These are phyloP conservation scores for Zalaria sp. DNA, from an alignment of 2,329 filamentous ascomycete genomes.

Conservation along the genomic window DNA sequence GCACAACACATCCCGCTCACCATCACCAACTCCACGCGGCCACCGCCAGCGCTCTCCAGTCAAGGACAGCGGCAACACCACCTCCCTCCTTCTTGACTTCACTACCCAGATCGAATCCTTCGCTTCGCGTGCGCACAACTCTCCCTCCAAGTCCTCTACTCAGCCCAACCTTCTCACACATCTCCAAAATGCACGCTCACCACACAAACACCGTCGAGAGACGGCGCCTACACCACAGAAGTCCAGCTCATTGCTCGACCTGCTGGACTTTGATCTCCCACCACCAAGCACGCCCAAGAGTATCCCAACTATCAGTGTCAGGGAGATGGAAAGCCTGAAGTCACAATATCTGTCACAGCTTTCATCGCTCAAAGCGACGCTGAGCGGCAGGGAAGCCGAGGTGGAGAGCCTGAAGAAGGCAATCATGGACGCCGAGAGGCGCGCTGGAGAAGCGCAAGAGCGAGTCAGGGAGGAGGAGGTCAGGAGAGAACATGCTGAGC, in stretches of 20 bases:
- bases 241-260: constrained; percentile 43
- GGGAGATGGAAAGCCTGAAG: constrained; percentile 86
- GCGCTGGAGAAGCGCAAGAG: constrained; percentile 77
- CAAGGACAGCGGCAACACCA: constrained; percentile 36
- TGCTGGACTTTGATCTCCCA: constrained; percentile 87
- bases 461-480: constrained; percentile 64
- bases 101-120: constrained; percentile 59
- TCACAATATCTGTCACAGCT: constrained; percentile 86
- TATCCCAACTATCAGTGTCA: constrained; percentile 76
- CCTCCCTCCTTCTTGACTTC: constrained; percentile 75
- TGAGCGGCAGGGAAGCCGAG: constrained; percentile 88
- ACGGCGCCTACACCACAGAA: constrained; percentile 27
- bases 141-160: constrained; percentile 36
- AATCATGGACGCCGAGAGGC: constrained; percentile 78
- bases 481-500: constrained; percentile 54
- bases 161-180: constrained; percentile 34
- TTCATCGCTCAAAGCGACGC: constrained; percentile 78
- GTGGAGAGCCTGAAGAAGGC: constrained; percentile 76
- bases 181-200: constrained; percentile 27
- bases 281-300: constrained; percentile 84
- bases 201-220: constrained; percentile 17
- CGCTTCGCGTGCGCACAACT: constrained; percentile 24
- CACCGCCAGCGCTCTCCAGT: constrained; percentile 26
- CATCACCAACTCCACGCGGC: constrained; percentile 39
- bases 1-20: constrained; percentile 17